Evolutionary conservation across 306 rosid genomes (phyloP).

Genomic region (Senna tora): DNA sequence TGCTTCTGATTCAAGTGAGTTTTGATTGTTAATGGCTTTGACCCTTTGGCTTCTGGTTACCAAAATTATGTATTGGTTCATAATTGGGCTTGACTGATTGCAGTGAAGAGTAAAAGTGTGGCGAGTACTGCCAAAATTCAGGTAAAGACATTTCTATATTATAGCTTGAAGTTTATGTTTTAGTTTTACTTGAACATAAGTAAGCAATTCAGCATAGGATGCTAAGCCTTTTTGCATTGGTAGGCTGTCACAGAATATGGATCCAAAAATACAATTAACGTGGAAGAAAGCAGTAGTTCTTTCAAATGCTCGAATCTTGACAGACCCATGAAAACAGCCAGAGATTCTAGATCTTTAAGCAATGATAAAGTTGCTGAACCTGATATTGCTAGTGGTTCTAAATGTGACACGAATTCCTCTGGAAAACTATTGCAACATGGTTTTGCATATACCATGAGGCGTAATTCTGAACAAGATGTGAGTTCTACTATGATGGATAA

Average conservation of each 20-base stretch:
- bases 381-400: conserved; percentile 62
- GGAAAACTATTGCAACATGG: conserved; percentile 50
- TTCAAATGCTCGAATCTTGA: conserved; percentile 56
- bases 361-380: conserved; percentile 45
- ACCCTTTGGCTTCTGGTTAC: conserved; percentile 28
- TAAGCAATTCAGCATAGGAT: conserved; percentile 6
- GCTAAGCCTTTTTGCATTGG: conserved; percentile 44
- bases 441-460: conserved; percentile 38
- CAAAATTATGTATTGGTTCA: conserved; percentile 35
- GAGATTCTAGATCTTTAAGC: conserved; percentile 55
- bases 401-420: conserved; percentile 49
- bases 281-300: conserved; percentile 81
- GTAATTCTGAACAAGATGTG: conserved; percentile 58
- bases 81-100: conserved; percentile 41
- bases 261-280: conserved; percentile 49
- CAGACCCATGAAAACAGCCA: conserved; percentile 43
- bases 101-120: conserved; percentile 53
- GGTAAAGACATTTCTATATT: conserved; percentile 50
- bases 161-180: conserved; percentile 20
- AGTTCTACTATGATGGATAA: conserved; percentile 46
- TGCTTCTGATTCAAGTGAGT: conserved; percentile 61
- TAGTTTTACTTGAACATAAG: conserved; percentile 22
- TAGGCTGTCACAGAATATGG: conserved; percentile 60
- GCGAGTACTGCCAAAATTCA: conserved; percentile 46
- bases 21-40: conserved; percentile 42